These are phyloP conservation scores for Onygena corvina DNA, from an alignment of 2,329 filamentous ascomycete genomes.

Conservation along the genomic window DNA sequence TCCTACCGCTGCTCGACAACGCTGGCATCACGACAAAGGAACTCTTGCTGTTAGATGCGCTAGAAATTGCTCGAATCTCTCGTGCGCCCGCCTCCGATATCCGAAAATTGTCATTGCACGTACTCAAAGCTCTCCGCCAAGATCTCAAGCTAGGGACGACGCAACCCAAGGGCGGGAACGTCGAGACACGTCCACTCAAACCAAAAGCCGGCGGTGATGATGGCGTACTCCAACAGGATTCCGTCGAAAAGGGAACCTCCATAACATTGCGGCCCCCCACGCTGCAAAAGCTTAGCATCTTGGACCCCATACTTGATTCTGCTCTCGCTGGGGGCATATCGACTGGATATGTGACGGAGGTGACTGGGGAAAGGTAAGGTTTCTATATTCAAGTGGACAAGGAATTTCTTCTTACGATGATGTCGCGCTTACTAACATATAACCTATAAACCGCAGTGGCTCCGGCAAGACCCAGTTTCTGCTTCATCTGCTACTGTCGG, in stretches of 20 bases:
- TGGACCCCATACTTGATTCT: slow-evolving; percentile 60
- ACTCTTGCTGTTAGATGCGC: slow-evolving; percentile 68
- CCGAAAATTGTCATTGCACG: slow-evolving; percentile 55
- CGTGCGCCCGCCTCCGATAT: slow-evolving; percentile 70
- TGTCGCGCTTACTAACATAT: background rate
- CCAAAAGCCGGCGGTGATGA: background rate
- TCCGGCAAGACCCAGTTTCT: slow-evolving; percentile 93
- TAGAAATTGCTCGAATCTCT: slow-evolving; percentile 75
- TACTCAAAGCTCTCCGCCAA: slow-evolving; percentile 55
- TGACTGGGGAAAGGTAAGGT: slow-evolving; percentile 71
- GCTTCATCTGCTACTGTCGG: slow-evolving; percentile 67
- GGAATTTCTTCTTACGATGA: slow-evolving; percentile 18
- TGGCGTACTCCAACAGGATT: background rate
- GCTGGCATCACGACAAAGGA: slow-evolving; percentile 68
- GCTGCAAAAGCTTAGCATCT: slow-evolving; percentile 58
- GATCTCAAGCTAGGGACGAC: slow-evolving; percentile 40
- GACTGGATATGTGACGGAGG: slow-evolving; percentile 69
- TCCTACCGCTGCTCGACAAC: slow-evolving; percentile 69
- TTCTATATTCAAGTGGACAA: too few relatives aligned
- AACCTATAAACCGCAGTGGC: slow-evolving; percentile 44
- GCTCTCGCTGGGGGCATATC: slow-evolving; percentile 68
- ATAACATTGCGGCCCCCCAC: background rate
- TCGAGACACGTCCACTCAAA: slow-evolving; percentile 3
- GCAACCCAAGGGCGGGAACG: slow-evolving; percentile 13
- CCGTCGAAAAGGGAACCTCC: background rate